Evolutionary conservation across 441 rosid genomes (phyloP).

Genomic region (Lagerstroemia fauriei): DNA sequence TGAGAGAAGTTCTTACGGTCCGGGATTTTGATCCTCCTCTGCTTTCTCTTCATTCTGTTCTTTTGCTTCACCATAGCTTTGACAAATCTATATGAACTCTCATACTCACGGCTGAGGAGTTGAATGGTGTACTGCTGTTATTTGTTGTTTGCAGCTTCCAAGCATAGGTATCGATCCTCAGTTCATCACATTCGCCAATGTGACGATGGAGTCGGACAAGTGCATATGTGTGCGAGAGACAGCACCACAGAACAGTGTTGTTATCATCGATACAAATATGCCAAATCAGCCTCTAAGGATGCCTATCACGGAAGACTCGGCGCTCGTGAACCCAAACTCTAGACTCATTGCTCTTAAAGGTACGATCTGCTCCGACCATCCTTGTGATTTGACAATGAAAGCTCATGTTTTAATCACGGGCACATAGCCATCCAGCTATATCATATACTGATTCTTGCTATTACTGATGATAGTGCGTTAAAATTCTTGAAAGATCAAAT

Average conservation of each 20-base stretch:
- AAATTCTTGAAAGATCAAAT: no score
- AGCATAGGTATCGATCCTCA: slow-evolving; percentile 38
- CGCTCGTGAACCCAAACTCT: slow-evolving; percentile 40
- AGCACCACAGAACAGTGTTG: slow-evolving; percentile 38
- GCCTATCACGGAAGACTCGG: slow-evolving; percentile 36
- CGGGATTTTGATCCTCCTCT: neutral
- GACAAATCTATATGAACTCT: slow-evolving; percentile 3
- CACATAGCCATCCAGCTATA: no score
- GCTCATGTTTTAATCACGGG: neutral
- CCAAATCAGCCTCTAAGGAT: slow-evolving; percentile 36
- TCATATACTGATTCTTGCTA: no score
- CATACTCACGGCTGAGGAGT: slow-evolving; percentile 21
- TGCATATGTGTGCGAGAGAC: slow-evolving; percentile 55
- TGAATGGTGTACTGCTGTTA: slow-evolving; percentile 28
- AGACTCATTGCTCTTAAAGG: slow-evolving; percentile 37
- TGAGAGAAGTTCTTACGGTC: slow-evolving; percentile 40
- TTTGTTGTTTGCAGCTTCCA: slow-evolving; percentile 39
- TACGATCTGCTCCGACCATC: slow-evolving; percentile 3
- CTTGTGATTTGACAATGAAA: neutral
- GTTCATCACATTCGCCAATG: slow-evolving; percentile 36
- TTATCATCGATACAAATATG: slow-evolving; percentile 36
- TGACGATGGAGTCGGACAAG: slow-evolving; percentile 59
- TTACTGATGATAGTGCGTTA: no score
- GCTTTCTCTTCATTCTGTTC: neutral
- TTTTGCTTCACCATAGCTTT: slow-evolving; percentile 30